These are phyloP conservation scores for Cercospora sojina DNA, from an alignment of 2,329 filamentous ascomycete species.

Conservation along the genomic window DNA sequence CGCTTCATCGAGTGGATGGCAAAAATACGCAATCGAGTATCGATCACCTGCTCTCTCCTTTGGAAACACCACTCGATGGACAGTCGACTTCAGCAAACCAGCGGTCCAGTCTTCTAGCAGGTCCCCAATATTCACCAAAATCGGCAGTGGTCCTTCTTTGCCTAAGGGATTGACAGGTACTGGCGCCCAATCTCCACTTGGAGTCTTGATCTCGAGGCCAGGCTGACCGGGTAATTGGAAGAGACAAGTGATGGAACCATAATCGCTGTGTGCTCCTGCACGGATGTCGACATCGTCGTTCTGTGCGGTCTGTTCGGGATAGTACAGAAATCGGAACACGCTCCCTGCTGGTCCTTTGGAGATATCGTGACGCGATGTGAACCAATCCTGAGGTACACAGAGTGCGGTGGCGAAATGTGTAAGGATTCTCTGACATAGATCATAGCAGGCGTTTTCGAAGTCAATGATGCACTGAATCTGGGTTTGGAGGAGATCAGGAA, in stretches of 20 bases:
- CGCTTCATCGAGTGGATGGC: conserved; percentile 59
- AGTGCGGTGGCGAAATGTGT: conserved; percentile 77
- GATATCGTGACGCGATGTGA: conserved; percentile 60
- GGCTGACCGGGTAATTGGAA: conserved; percentile 85
- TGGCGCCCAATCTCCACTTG: conserved; percentile 43
- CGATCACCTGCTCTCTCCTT: conserved; percentile 34
- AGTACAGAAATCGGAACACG: conserved; percentile 56
- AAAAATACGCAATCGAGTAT: conserved; percentile 55
- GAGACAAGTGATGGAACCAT: conserved; percentile 67
- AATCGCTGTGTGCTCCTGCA: conserved; percentile 90
- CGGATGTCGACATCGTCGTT: conserved; percentile 61
- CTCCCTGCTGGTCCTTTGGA: conserved; percentile 49
- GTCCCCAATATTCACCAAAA: conserved; percentile 70
- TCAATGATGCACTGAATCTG: conserved; percentile 61
- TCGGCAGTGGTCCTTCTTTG: conserved; percentile 55
- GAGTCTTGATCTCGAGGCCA: conserved; percentile 77
- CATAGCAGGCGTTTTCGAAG: conserved; percentile 71
- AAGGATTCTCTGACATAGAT: conserved; percentile 70
- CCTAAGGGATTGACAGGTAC: conserved; percentile 46
- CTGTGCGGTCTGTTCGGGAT: conserved; percentile 25
- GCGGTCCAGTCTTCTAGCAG: conserved; percentile 84
- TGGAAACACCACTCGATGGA: conserved; percentile 82
- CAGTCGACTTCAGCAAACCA: conserved; percentile 79
- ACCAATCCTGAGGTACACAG: conserved; percentile 54
- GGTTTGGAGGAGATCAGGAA: conserved; percentile 63